These are phyloP conservation scores for Serpula lacrymans DNA, from an alignment of 768 basidiomycete species.

Conservation along the genomic window DNA sequence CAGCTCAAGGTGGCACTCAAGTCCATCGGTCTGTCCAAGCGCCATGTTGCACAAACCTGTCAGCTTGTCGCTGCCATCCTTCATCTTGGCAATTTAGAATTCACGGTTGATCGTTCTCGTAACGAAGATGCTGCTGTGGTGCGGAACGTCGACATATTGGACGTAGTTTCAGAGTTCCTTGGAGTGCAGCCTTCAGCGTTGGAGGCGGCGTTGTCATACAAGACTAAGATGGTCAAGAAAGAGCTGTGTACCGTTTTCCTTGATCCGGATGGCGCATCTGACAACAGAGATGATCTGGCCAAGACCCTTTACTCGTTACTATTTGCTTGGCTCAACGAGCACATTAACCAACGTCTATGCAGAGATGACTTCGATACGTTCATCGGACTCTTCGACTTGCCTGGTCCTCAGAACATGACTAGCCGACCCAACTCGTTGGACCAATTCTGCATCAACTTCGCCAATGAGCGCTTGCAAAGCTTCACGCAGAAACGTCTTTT, in stretches of 20 bases:
- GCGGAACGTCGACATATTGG: slow-evolving; percentile 77
- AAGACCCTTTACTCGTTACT: slow-evolving; percentile 91
- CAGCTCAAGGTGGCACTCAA: slow-evolving; percentile 95
- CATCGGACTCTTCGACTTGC: slow-evolving; percentile 91
- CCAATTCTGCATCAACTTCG: slow-evolving; percentile 95
- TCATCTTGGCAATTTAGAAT: slow-evolving; percentile 95
- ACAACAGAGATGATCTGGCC: slow-evolving; percentile 92
- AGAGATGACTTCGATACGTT: slow-evolving; percentile 90
- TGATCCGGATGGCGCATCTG: slow-evolving; percentile 89
- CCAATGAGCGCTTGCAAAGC: slow-evolving; percentile 86
- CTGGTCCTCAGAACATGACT: slow-evolving; percentile 88
- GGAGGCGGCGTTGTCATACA: slow-evolving; percentile 83
- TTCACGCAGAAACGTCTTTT: slow-evolving; percentile 81
- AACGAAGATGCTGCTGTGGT: slow-evolving; percentile 95
- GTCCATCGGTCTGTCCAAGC: slow-evolving; percentile 88
- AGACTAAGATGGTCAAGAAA: slow-evolving; percentile 89
- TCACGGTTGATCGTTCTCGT: slow-evolving; percentile 73
- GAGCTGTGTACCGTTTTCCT: slow-evolving; percentile 97
- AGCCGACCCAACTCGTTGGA: slow-evolving; percentile 90
- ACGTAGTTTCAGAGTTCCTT: slow-evolving; percentile 85
- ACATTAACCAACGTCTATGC: slow-evolving; percentile 93
- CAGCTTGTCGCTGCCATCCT: slow-evolving; percentile 94
- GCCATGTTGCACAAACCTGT: slow-evolving; percentile 92
- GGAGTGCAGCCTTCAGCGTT: slow-evolving; percentile 73
- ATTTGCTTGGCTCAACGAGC: slow-evolving; percentile 95